phyloP scores from a whole-genome alignment of 2,329 filamentous ascomycete species.

The Exophiala mesophila region DNA sequence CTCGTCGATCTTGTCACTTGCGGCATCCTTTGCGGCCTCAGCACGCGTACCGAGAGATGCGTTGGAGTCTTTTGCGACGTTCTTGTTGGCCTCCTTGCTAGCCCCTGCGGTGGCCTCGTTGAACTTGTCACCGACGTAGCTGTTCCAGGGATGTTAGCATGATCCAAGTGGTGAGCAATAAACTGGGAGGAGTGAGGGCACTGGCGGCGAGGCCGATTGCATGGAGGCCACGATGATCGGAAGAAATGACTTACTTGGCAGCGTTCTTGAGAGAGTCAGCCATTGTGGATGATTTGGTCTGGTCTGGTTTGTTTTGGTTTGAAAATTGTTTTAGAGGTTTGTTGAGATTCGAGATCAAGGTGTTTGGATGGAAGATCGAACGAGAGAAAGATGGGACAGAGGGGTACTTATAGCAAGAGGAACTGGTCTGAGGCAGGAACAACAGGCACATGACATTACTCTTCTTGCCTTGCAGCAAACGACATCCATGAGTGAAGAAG shows the following conservation, averaged over 20 bases:
- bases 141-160: conserved; percentile 61
- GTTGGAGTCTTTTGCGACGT: conserved; percentile 59
- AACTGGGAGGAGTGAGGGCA: conserved; percentile 4
- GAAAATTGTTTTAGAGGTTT: conserved; percentile 7
- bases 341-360: conserved; percentile 3
- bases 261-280: conserved; percentile 26
- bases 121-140: conserved; percentile 63
- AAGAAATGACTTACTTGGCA: conserved; percentile 21
- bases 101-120: conserved; percentile 53
- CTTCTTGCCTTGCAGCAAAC: background rate
- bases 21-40: conserved; percentile 49
- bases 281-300: conserved; percentile 20
- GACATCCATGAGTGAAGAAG: background rate
- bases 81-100: conserved; percentile 67
- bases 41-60: conserved; percentile 50
- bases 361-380: conserved; percentile 6
- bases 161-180: too few relatives aligned
- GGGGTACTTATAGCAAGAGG: conserved; percentile 17
- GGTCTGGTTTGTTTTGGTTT: conserved; percentile 14
- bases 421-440: background rate
- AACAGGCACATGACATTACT: conserved; percentile 2
- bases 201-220: too few relatives aligned
- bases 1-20: conserved; percentile 51
- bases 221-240: background rate
- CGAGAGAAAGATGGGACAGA: conserved; percentile 1